These are phyloP conservation scores for Trifolium subterraneum DNA, from an alignment of 306 rosid genomes.

Conservation along the genomic window DNA sequence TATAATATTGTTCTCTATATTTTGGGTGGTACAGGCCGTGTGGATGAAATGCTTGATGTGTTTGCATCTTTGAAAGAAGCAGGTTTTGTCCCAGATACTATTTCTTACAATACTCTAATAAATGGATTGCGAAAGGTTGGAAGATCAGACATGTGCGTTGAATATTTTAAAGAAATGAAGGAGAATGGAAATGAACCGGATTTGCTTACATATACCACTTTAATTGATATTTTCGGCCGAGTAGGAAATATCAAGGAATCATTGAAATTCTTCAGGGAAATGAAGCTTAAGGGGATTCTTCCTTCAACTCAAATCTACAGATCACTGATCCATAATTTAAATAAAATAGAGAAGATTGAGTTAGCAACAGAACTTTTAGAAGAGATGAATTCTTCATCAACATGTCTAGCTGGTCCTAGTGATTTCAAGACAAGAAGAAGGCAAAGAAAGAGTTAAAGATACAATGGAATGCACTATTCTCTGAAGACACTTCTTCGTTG, in stretches of 20 bases:
- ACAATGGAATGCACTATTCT: conserved; percentile 6
- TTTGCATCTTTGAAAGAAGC: conserved; percentile 63
- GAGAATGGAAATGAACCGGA: conserved; percentile 64
- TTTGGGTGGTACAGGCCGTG: conserved; percentile 65
- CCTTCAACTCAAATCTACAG: conserved; percentile 68
- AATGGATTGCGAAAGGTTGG: conserved; percentile 75
- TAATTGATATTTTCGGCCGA: conserved; percentile 68
- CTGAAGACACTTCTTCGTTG: conserved; percentile 5
- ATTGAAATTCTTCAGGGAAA: conserved; percentile 61
- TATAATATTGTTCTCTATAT: conserved; percentile 74
- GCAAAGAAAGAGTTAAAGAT: conserved; percentile 32
- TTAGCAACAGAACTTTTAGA: conserved; percentile 59
- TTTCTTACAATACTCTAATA: conserved; percentile 77
- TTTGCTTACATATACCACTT: conserved; percentile 77
- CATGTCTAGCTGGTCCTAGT: conserved; percentile 57
- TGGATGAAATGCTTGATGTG: conserved; percentile 60
- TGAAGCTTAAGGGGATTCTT: conserved; percentile 63
- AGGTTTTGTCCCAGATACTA: conserved; percentile 60
- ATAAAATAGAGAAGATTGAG: conserved; percentile 66
- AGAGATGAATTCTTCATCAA: conserved; percentile 66
- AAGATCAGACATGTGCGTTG: conserved; percentile 59
- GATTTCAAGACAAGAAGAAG: conserved; percentile 59
- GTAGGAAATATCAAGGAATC: conserved; percentile 75
- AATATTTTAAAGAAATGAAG: conserved; percentile 71
- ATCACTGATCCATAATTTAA: conserved; percentile 57